Conservation (phyloP, 1,139 yeast species). For the Yamadazyma oceani region DNA sequence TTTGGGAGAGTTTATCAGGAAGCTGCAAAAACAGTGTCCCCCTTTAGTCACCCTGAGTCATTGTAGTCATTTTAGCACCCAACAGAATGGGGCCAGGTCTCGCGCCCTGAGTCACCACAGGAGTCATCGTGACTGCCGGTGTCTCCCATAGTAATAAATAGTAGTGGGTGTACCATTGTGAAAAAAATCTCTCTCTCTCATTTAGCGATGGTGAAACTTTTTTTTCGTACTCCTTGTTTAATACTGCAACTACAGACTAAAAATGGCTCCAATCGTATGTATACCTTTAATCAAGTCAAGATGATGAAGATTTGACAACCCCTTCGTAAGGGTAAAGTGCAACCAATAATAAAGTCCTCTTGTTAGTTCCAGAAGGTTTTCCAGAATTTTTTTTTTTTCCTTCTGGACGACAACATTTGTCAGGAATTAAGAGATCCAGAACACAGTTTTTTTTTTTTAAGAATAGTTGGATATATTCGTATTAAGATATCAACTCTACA, state of each 20-base stretch:
- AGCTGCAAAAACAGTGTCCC: neutral
- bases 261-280: constrained; percentile 93
- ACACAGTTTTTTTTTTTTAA: constrained; percentile 4
- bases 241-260: constrained; percentile 17
- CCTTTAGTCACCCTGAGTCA: constrained; percentile 4
- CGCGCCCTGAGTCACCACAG: too few species aligned
- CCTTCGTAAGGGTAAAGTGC: constrained; percentile 37
- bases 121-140: constrained; percentile 1
- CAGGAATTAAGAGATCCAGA: neutral
- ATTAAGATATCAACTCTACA: constrained; percentile 1
- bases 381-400: constrained; percentile 9
- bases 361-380: neutral
- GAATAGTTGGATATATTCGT: neutral
- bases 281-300: constrained; percentile 20
- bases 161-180: neutral
- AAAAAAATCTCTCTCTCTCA: neutral
- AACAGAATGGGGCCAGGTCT: too few species aligned
- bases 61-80: neutral
- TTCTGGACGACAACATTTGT: neutral
- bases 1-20: neutral
- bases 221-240: neutral
- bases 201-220: neutral
- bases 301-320: constrained; percentile 12
- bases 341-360: constrained; percentile 11
- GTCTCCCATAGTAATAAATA: too few species aligned